These are phyloP conservation scores for Arthrobotrys pseudoclavata DNA, from an alignment of 2,329 filamentous ascomycete genomes.

Conservation along the genomic window DNA sequence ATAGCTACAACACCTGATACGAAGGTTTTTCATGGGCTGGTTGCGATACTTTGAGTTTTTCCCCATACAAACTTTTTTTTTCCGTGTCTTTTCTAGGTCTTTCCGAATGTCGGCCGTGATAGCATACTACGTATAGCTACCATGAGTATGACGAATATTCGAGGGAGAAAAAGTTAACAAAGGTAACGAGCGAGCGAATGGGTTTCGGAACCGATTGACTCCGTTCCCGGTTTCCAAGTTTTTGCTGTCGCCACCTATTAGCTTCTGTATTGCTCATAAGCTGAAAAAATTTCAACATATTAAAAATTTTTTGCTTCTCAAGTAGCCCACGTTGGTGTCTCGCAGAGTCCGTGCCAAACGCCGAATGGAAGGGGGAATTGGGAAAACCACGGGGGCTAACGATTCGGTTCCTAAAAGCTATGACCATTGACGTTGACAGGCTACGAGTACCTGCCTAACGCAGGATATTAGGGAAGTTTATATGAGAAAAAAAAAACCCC, in stretches of 20 bases:
- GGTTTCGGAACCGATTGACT: slow-evolving; percentile 11
- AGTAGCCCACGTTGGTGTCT: slow-evolving; percentile 23
- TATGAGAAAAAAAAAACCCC: neutral
- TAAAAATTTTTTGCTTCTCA: slow-evolving; percentile 12
- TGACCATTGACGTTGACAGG: slow-evolving; percentile 35
- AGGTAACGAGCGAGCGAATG: slow-evolving; percentile 2
- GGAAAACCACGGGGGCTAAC: neutral
- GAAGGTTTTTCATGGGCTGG: slow-evolving; percentile 10
- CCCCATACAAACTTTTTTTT: neutral
- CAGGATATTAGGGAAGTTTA: slow-evolving; percentile 20
- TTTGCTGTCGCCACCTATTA: neutral
- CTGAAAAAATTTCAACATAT: slow-evolving; percentile 25
- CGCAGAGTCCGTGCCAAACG: slow-evolving; percentile 45
- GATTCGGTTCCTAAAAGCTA: slow-evolving; percentile 33
- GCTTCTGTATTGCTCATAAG: slow-evolving; percentile 17
- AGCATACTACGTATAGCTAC: neutral
- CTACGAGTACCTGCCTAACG: slow-evolving; percentile 45
- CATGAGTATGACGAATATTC: slow-evolving; percentile 9
- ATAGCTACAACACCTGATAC: slow-evolving; percentile 7
- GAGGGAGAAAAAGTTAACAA: neutral
- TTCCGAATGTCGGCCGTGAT: slow-evolving; percentile 8
- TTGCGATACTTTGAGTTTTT: slow-evolving; percentile 39
- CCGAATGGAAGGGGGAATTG: slow-evolving; percentile 6
- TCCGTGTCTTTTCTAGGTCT: slow-evolving; percentile 11
- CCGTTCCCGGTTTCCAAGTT: slow-evolving; percentile 15